Evolutionary conservation across 345 rosid species (phyloP), one percentile per base, ranked within the genome.

Genomic region (Linum lewisii): DNA sequence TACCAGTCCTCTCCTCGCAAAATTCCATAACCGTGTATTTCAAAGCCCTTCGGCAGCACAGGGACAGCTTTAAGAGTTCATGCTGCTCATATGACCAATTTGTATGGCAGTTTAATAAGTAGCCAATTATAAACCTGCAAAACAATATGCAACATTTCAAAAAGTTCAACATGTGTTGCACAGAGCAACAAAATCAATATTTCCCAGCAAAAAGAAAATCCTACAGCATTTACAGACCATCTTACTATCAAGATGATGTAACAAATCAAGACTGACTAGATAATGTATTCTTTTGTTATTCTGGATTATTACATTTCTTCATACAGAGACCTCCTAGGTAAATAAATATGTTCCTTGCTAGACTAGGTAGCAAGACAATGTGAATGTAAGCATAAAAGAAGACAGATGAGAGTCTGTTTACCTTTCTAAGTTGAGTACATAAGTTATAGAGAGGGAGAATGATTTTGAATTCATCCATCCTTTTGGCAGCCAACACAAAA

Each of bases 401-500:
- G 24, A 51, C 24, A 63, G 32, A 22, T 19, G 19, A 53, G 57
- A 69, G 50, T 3, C 47, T 42, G 47, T 37, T 76, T 73, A 87
- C 99, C 95, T 73, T 76, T 93, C 99, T 62, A 81, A 74, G 69
- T 89, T 78, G 66, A 93, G 81, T 49, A 87, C 59, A 61, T 32
- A 60, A 76, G 72, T 76, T 62, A 75, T 82, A 75, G 66, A 74
- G 54, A 66, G 69, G 61, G 76, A 72, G 68, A 85, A 71, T 56
- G 94, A 85, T 69, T 69, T 87, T 53, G 74, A 74, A 65, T 57
- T 75, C 77, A 85, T 62, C 68, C 66, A 81, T 61, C 70, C 88
- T 78, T 89, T 93, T 23, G 97, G 97, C 75, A 93, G 82, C 81
- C 74, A 75, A 65, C 83, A 78, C 26, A 89, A 71, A 54, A 87